Evolutionary conservation across 2,329 filamentous ascomycete genomes (phyloP), one percentile per base, ranked within the genome.

Genomic region (Pyricularia sp.): DNA sequence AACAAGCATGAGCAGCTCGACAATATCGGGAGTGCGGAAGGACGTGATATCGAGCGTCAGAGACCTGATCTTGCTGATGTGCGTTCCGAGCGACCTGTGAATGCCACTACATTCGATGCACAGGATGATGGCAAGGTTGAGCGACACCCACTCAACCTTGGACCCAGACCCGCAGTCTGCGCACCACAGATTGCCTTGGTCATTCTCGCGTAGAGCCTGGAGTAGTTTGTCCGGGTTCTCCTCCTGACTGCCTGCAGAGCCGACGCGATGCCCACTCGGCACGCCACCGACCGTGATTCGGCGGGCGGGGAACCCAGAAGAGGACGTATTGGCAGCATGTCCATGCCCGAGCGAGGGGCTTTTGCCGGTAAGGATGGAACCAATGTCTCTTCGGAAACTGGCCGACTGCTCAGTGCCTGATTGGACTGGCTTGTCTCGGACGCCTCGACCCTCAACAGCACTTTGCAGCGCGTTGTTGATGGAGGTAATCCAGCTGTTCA

Each of bases 51-150:
- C 95, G 61, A 99, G 85, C 0, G 95, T 99, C 61, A 99, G 85
- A 14, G 95, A 98, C 68, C 95, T 91, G 59, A 99, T 89, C 81
- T 99, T 99, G 79, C 93, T 97, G 76, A 99, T 97, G 78, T 99
- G 95, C 1, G 95, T 99, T 14, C 95, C 95, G 3, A 99, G 85
- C 0, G 94, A 98, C 61, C 95, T 89, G 79, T 99, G 95, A 71
- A 99, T 97, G 71, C 95, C 95, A 77, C 94, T 97, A 80, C 95
- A 99, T 79, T 99, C 94, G 77, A 97, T 97, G 81, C 95, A 99
- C 25, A 99, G 86, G 68, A 99, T 90, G 70, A 99, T 97, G 64
- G 92, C 95, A 4, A 99, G 85, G 75, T 99, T 99, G 80, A 99
- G 97, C 0, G 95, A 98, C 31, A 98, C 95, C 95, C 95, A 99